Evolutionary conservation across 1,139 yeast genomes (phyloP).

Genomic region (Trichomonascaceae sp.): DNA sequence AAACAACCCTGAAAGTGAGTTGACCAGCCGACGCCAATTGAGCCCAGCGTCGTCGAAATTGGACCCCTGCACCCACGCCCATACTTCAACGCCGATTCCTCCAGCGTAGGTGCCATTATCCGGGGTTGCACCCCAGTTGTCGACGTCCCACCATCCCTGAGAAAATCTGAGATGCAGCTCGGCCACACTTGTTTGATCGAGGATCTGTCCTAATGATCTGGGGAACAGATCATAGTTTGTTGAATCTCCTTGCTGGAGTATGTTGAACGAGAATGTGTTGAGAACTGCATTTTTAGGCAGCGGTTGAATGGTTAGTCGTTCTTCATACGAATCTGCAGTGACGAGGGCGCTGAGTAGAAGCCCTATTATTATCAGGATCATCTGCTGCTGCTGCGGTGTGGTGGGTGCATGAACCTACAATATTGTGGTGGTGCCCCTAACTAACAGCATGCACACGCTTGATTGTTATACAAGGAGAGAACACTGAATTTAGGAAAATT

Average conservation of each 20-base stretch:
- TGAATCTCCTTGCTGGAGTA: constrained; percentile 10
- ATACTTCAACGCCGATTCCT: constrained; percentile 91
- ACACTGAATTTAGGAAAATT: too few species aligned
- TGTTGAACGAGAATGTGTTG: constrained; percentile 52
- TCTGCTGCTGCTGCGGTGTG: too few species aligned
- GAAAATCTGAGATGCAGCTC: constrained; percentile 77
- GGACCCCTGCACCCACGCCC: constrained; percentile 71
- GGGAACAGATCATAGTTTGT: constrained; percentile 71
- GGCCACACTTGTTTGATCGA: constrained; percentile 52
- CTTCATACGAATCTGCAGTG: constrained; percentile 31
- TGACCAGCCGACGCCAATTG: constrained; percentile 61
- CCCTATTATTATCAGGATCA: constrained; percentile 3
- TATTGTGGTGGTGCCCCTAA: too few species aligned
- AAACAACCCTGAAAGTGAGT: constrained; percentile 77
- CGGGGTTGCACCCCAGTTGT: constrained; percentile 78
- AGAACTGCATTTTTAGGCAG: constrained; percentile 56
- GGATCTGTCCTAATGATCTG: constrained; percentile 62
- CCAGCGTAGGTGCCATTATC: constrained; percentile 61
- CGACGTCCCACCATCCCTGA: constrained; percentile 94
- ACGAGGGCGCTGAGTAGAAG: constrained; percentile 1
- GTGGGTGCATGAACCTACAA: too few species aligned
- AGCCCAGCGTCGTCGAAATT: constrained; percentile 40
- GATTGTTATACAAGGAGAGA: too few species aligned
- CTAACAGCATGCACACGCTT: too few species aligned
- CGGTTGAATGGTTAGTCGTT: constrained; percentile 49